phyloP scores from a whole-genome alignment of 2,329 filamentous ascomycete species.

The Albifimbria verrucaria region DNA sequence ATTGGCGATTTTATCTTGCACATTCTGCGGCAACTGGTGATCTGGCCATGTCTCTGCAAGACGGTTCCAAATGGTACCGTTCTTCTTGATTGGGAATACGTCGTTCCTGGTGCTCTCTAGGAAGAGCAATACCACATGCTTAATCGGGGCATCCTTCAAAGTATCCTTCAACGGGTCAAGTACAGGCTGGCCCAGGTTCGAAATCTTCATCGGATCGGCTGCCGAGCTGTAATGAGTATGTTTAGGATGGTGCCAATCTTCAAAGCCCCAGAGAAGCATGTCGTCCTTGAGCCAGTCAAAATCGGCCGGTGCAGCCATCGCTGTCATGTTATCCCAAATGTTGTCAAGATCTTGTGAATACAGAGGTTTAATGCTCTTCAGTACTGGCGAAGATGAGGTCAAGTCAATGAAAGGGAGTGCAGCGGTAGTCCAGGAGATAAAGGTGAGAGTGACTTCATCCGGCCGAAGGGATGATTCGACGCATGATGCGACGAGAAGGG shows the following conservation, averaged over 20 bases:
- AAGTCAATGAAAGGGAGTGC: slow-evolving; percentile 32
- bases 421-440: slow-evolving; percentile 31
- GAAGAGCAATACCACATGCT: slow-evolving; percentile 40
- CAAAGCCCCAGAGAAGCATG: slow-evolving; percentile 11
- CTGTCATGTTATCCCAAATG: slow-evolving; percentile 25
- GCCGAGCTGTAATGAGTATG: slow-evolving; percentile 28
- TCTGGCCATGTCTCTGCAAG: slow-evolving; percentile 28
- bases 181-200: slow-evolving; percentile 32
- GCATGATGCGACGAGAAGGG: slow-evolving; percentile 13
- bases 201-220: slow-evolving; percentile 36
- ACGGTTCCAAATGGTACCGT: slow-evolving; percentile 33
- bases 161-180: slow-evolving; percentile 20
- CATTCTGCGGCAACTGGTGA: slow-evolving; percentile 27
- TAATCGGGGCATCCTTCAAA: slow-evolving; percentile 30
- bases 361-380: slow-evolving; percentile 19
- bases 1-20: slow-evolving; percentile 20
- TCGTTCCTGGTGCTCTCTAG: slow-evolving; percentile 43
- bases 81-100: slow-evolving; percentile 41
- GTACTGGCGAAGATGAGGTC: slow-evolving; percentile 18
- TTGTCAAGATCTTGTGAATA: slow-evolving; percentile 16
- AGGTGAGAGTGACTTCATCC: slow-evolving; percentile 24
- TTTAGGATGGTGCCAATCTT: slow-evolving; percentile 27
- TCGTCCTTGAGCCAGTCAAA: slow-evolving; percentile 1
- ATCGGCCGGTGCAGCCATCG: slow-evolving; percentile 12
- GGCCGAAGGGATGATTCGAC: no score